Base-by-base conservation (phyloP, 2,329 filamentous ascomycete species). In the Hawksworthiomyces lignivorus region DNA sequence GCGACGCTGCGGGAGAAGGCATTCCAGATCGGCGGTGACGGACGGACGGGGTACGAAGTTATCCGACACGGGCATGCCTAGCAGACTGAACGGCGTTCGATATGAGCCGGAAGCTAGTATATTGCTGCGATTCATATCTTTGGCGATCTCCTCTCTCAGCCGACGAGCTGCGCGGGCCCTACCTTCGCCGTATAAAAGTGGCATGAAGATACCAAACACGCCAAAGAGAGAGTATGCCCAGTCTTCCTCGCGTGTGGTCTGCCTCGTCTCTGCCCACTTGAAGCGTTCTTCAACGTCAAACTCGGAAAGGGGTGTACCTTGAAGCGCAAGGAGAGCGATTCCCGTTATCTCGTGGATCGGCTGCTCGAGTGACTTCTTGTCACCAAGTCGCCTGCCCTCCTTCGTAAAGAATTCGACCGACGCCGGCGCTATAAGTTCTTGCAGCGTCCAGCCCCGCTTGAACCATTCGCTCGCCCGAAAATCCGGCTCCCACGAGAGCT, bases 171-270 rank as follows among this genome's bases (percentile, higher is more conserved):
- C 39, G 6, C 36, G 41, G 6, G 21, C 15, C 10, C 24, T 30
- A 4, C 39, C 36, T 22, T 48, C 46, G 3, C 46, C 46, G 33
- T 48, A 48, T 7, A 45, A 15, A 4, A 46, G 29, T 2, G 47
- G 41, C 44, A 49, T 47, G 19, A 41, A 31, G n/a, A 47, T 28
- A 30, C 41, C 29, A 19, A 41, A 45, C 28, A 45, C 41, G 12
- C 38, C 39, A 7, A 39, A 12, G 21, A 45, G 33, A 28, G 17
- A 41, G 18, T 38, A 42, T 19, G 30, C 34, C 20, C 3, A 19
- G 19, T 45, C 43, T 27, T 45, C 48, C 14, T 26, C 17, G 1
- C 42, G 36, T 2, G 39, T 45, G 14, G 45, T 49, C 27, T 36
- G 27, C 4, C 45, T 22, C 12, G 12, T n/a, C 5, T 22, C 22